Evolutionary conservation across 352 stramenopile genomes (phyloP), one percentile per base, ranked within the genome.

Genomic region (Pythium phragmitis): DNA sequence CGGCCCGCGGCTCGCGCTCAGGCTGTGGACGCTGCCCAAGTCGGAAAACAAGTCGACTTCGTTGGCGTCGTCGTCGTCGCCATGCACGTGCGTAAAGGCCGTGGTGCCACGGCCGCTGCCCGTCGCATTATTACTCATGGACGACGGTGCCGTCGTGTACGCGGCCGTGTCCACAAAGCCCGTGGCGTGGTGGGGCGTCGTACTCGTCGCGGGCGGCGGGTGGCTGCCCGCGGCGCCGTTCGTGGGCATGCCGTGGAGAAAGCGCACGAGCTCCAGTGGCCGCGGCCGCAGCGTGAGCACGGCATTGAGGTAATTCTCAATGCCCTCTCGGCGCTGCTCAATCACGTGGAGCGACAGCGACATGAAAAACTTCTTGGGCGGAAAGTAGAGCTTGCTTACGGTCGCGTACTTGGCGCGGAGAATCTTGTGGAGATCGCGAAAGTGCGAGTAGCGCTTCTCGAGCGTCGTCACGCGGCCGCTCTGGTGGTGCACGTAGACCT

Each of bases 301-400:
- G 13, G 82, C 76, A 68, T 93, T 92, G 63, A 95, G 73, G 67
- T 95, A 95, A 58, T 77, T 87, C 61, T 93, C 87, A 36, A 95
- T 89, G 12, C 73, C 85, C 49, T 92, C 79, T 14, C 85, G 82
- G 13, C 87, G 82, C 59, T 95, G 87, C 67, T 93, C 85, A 64
- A 95, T 95, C 43, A 95, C 87, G 56, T 89, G 81, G 14, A 95
- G 71, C 34, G 87, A 95, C n/a, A 92, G 64, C 48, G 85, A 94
- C 69, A 89, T 83, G 63, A 95, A 95, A 62, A 92, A 91, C 59
- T 92, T 91, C 55, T 94, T 93, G 4, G 85, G 87, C 8, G 87
- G 87, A 58, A 95, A 95, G 57, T 90, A 91, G 28, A 94, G 76
- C 48, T 89, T 91, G 55, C 79, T 80, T 8, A 95, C 85, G 0